Conservation (phyloP, 2,329 filamentous ascomycete species). For the Ascocoryne sarcoides region DNA sequence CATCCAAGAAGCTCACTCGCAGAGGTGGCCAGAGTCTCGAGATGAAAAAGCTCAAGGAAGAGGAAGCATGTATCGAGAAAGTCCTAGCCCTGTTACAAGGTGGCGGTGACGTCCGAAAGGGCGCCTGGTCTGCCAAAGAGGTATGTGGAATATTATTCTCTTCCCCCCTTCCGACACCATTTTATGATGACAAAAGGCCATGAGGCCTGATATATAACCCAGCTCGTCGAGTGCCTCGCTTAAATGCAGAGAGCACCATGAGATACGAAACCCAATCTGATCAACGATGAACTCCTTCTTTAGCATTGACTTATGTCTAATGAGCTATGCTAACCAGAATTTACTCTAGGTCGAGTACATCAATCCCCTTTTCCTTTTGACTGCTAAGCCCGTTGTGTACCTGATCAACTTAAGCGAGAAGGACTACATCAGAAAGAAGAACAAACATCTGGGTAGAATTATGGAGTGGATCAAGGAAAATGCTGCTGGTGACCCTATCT, state of each 20-base stretch:
- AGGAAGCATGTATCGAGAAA: constrained; percentile 89
- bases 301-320: constrained; percentile 10
- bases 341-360: constrained; percentile 80
- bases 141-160: constrained; percentile 47
- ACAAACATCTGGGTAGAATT: constrained; percentile 93
- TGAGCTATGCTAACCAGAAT: not conserved
- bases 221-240: constrained; percentile 96
- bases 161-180: constrained; percentile 28
- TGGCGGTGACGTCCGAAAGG: constrained; percentile 90
- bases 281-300: not conserved
- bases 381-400: constrained; percentile 94
- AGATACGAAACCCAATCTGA: constrained; percentile 54
- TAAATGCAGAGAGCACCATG: constrained; percentile 73
- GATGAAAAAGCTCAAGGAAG: constrained; percentile 94
- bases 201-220: constrained; percentile 72
- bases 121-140: constrained; percentile 87
- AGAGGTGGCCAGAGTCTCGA: constrained; percentile 92
- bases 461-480: constrained; percentile 93
- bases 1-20: constrained; percentile 86
- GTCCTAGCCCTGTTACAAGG: constrained; percentile 73
- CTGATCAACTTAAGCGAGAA: constrained; percentile 95
- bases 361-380: constrained; percentile 90
- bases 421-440: constrained; percentile 98
- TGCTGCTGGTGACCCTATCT: constrained; percentile 77
- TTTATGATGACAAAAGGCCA: constrained; percentile 98